Base-by-base conservation (phyloP, 2,329 filamentous ascomycete genomes). In the Fusarium anguioides region DNA sequence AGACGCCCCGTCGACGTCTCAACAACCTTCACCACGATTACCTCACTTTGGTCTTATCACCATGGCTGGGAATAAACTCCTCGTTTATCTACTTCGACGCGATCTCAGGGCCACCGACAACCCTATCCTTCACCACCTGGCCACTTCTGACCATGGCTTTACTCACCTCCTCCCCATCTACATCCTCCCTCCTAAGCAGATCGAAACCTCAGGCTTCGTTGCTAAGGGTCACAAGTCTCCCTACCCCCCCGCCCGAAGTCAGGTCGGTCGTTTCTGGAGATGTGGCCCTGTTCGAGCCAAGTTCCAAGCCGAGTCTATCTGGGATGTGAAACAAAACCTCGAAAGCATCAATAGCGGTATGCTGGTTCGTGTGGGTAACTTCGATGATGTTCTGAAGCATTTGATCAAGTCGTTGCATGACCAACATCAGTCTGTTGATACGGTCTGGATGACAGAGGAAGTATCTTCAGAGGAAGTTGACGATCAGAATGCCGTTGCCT, bases 191-290 rank as follows among this genome's bases (percentile, higher is more conserved):
- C 85, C 90, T 4, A 83, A 91, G 49, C 91, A 95, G 70, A 80
- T 94, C 21, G 91, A 95, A 74, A 82, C 92, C 1, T 91, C 89
- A 0, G 92, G 92, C 3, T 92, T 95, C 71, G 78, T 94, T n/a
- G 77, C 79, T 15, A 75, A 83, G 42, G 79, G 81, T 12, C 70
- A 78, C 46, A 78, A 81, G 46, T 91, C 84, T 8, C 92, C 92
- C 0, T 94, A 91, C 64, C 88, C 88, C 0, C 86, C 89, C 71
- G 90, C 91, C 5, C 83, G 85, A 57, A 92, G 90, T 69, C 75
- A 82, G n/a, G 79, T 91, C 5, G 90, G 84, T 14, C 81, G 83
- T 2, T 91, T 92, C 73, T 93, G 90, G 89, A 83, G 91, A 74
- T 93, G 90, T 70, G 91, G 92, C 4, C 88, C 87, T 7, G 87